Percentiles rank a stretch among this genome's conserved stretches.
phyloP scores from a whole-genome alignment of 1,284 basidiomycete species.

The Malassezia caprae region DNA sequence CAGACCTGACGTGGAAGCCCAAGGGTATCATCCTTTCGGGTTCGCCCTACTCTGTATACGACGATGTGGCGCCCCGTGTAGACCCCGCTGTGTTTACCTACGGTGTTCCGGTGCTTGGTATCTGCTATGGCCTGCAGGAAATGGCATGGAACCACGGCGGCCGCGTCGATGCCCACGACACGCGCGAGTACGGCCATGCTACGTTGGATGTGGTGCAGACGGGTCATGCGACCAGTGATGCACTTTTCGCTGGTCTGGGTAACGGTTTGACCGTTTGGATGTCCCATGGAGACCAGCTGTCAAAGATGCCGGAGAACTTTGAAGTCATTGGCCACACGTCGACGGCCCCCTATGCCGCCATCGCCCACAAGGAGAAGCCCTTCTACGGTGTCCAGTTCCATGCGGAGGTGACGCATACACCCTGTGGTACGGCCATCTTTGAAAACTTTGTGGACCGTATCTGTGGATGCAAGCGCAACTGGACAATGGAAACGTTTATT shows the following conservation, averaged over 20 bases:
- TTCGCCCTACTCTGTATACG: slow-evolving; percentile 97
- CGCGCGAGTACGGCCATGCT: slow-evolving; percentile 90
- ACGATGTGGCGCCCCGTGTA: slow-evolving; percentile 79
- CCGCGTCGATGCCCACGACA: slow-evolving; percentile 74
- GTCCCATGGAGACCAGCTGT: slow-evolving; percentile 95
- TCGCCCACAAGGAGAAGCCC: slow-evolving; percentile 79
- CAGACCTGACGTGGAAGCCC: slow-evolving; percentile 82
- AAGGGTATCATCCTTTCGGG: slow-evolving; percentile 97
- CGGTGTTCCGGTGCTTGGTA: slow-evolving; percentile 85
- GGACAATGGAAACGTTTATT: slow-evolving; percentile 99
- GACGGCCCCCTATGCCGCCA: slow-evolving; percentile 82
- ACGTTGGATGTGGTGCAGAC: slow-evolving; percentile 66
- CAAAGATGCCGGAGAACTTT: slow-evolving; percentile 70
- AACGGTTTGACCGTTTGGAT: slow-evolving; percentile 88
- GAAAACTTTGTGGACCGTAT: slow-evolving; percentile 71
- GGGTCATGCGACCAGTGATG: slow-evolving; percentile 56
- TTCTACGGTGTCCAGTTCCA: slow-evolving; percentile 98
- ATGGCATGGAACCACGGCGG: slow-evolving; percentile 83
- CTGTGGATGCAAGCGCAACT: slow-evolving; percentile 69
- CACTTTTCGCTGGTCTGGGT: slow-evolving; percentile 73
- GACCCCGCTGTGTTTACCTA: slow-evolving; percentile 88
- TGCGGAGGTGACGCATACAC: slow-evolving; percentile 93
- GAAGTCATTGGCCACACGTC: slow-evolving; percentile 76
- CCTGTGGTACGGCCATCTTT: slow-evolving; percentile 81
- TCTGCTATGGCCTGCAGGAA: slow-evolving; percentile 99